These are phyloP conservation scores for Exophiala bonariae DNA, from an alignment of 2,329 filamentous ascomycete genomes.

Conservation along the genomic window DNA sequence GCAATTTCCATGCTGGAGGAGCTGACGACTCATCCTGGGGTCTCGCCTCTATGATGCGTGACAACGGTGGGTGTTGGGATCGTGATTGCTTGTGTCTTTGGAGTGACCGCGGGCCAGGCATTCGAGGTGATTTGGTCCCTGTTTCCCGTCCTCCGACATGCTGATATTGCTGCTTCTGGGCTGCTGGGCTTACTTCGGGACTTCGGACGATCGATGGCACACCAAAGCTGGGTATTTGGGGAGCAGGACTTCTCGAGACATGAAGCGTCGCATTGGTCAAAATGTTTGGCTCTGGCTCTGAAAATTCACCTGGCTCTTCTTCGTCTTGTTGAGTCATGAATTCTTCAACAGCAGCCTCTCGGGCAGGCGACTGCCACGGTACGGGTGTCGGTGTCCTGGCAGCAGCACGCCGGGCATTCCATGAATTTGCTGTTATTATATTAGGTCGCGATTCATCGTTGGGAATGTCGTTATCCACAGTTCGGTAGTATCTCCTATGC, in stretches of 20 bases:
- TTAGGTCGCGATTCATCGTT: neutral
- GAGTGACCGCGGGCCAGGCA: neutral
- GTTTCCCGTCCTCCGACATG: neutral
- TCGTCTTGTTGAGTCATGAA: neutral
- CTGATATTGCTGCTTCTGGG: neutral
- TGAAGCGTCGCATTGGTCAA: neutral
- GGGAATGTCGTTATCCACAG: neutral
- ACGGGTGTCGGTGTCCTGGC: neutral
- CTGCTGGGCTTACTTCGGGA: neutral
- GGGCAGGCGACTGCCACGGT: neutral
- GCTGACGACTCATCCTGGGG: neutral
- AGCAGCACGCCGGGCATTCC: neutral
- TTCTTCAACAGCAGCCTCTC: neutral
- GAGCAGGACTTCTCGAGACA: neutral
- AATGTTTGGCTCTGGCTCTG: slow-evolving; percentile 1
- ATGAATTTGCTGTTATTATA: neutral
- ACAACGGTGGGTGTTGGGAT: neutral
- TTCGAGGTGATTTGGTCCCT: neutral
- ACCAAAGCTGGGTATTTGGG: slow-evolving; percentile 6
- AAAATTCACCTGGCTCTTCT: slow-evolving; percentile 3
- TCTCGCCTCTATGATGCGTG: neutral
- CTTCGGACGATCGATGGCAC: slow-evolving; percentile 6
- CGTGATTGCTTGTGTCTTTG: neutral
- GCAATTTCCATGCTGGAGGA: neutral
- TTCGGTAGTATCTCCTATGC: slow-evolving; percentile 1